Conservation (phyloP, 352 stramenopile genomes). For the Phytophthora niederhauseri region DNA sequence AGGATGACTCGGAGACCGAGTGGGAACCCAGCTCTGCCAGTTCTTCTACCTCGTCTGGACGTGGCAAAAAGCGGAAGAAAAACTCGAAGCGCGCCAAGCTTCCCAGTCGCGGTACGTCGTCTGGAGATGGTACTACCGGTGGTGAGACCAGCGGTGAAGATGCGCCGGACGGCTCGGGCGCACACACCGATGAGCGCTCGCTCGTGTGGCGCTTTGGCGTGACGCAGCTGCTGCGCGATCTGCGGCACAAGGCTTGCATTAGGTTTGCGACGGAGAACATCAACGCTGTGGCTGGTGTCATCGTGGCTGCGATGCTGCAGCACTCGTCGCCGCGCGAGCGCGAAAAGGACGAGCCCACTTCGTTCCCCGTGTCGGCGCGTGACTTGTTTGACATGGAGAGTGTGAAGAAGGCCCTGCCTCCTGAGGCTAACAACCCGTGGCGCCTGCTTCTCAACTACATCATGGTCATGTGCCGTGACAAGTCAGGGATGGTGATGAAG, state of each 20-base stretch:
- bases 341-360: constrained; percentile 82
- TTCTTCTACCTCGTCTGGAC: constrained; percentile 30
- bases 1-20: constrained; percentile 67
- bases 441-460: constrained; percentile 89
- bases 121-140: constrained; percentile 21
- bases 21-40: constrained; percentile 48
- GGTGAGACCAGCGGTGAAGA: constrained; percentile 46
- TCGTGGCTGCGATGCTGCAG: constrained; percentile 81
- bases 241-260: constrained; percentile 83
- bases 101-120: constrained; percentile 54
- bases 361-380: constrained; percentile 74
- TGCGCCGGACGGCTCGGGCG: constrained; percentile 18
- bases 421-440: constrained; percentile 85
- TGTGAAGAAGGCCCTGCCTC: constrained; percentile 73
- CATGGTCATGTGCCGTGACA: constrained; percentile 90
- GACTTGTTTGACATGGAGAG: constrained; percentile 74
- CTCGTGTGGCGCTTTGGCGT: constrained; percentile 84
- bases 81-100: constrained; percentile 81
- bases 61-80: constrained; percentile 69
- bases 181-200: constrained; percentile 62
- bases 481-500: constrained; percentile 90
- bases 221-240: constrained; percentile 79
- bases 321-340: constrained; percentile 85
- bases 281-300: constrained; percentile 80
- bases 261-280: constrained; percentile 86